Conservation (phyloP, 2,329 filamentous ascomycete species). For the Alternaria triticimaculans region DNA sequence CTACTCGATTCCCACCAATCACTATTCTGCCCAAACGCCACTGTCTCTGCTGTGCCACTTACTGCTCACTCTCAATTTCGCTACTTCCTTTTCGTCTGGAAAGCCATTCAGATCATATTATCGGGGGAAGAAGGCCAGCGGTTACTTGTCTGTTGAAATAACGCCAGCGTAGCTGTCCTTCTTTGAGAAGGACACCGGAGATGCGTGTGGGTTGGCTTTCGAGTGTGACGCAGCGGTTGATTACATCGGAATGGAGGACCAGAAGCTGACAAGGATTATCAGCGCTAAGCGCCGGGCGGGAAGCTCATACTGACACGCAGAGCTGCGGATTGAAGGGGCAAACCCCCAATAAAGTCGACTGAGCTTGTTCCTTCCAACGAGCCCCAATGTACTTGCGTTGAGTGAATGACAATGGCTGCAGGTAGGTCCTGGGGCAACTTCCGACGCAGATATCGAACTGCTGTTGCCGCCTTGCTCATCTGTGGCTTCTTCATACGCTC, state of each 20-base stretch:
- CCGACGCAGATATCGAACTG: conserved; percentile 3
- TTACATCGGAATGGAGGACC: background rate
- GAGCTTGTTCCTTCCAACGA: background rate
- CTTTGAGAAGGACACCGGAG: background rate
- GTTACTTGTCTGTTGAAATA: background rate
- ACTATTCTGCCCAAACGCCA: background rate
- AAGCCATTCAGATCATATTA: background rate
- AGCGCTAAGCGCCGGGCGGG: background rate
- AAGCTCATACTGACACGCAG: background rate
- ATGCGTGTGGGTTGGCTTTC: background rate
- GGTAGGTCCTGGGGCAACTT: background rate
- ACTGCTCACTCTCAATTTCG: background rate
- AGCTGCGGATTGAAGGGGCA: background rate
- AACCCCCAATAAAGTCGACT: background rate
- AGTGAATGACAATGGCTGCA: background rate
- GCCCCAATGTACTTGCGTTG: background rate
- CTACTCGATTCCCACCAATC: background rate
- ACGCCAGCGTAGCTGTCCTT: background rate
- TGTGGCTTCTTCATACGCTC: conserved; percentile 7
- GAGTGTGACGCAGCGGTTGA: background rate
- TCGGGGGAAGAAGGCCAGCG: background rate
- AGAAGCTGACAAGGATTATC: background rate
- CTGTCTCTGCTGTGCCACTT: background rate
- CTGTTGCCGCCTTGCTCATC: background rate
- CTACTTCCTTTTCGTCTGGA: background rate